Conservation (phyloP, 1,284 basidiomycete genomes). For the Cutaneotrichosporon dermatis region DNA sequence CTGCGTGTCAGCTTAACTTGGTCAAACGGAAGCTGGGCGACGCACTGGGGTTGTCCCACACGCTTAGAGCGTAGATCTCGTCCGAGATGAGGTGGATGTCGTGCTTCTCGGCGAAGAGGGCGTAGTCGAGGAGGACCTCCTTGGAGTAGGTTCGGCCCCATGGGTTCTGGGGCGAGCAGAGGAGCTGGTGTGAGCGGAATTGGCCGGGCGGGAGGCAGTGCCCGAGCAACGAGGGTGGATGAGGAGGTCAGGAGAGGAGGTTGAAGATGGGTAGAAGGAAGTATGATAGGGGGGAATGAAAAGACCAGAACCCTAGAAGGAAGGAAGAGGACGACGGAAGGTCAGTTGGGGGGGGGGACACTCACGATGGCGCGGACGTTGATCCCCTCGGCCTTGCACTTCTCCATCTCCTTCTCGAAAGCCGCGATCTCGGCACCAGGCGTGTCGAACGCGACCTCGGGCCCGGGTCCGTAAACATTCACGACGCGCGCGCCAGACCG, state of each 20-base stretch:
- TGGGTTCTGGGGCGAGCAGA: slow-evolving; percentile 51
- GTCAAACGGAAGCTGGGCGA: background rate
- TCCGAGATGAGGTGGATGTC: slow-evolving; percentile 50
- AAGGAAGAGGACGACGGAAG: too few species aligned
- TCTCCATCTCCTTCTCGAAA: slow-evolving; percentile 23
- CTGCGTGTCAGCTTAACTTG: slow-evolving; percentile 13
- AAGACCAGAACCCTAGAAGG: too few species aligned
- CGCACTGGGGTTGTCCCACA: slow-evolving; percentile 40
- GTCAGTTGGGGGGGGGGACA: background rate
- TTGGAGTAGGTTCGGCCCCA: slow-evolving; percentile 44
- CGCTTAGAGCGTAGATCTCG: slow-evolving; percentile 51
- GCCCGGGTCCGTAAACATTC: slow-evolving; percentile 10
- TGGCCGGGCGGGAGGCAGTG: background rate
- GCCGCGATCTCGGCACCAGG: slow-evolving; percentile 4
- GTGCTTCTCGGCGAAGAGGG: slow-evolving; percentile 48
- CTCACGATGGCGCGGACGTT: slow-evolving; percentile 35
- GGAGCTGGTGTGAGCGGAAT: slow-evolving; percentile 26
- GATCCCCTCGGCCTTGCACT: slow-evolving; percentile 26
- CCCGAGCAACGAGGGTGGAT: too few species aligned
- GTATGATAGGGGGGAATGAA: too few species aligned
- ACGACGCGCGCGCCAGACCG: slow-evolving; percentile 4
- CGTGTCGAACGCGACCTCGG: slow-evolving; percentile 2
- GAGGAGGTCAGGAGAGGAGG: too few species aligned
- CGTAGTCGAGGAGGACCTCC: slow-evolving; percentile 48
- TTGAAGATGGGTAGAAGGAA: too few species aligned